phyloP scores from a whole-genome alignment of 2,329 filamentous ascomycete species.

The Hypoxylon sp. region DNA sequence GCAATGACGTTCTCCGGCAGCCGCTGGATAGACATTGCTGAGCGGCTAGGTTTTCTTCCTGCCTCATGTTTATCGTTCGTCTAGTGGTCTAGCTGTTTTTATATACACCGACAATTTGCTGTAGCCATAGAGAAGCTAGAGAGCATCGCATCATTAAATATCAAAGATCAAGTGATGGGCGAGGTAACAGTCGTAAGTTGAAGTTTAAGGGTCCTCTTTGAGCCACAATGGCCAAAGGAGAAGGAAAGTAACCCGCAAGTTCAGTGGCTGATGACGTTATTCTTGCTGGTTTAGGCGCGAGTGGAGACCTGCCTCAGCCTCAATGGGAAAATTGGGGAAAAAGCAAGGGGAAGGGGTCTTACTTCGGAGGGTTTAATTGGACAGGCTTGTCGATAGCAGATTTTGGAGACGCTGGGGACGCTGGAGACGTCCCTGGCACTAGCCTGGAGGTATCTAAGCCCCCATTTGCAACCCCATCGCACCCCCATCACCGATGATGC shows the following conservation, averaged over 20 bases:
- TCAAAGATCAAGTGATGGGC: not conserved
- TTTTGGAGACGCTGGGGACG: conserved; percentile 3
- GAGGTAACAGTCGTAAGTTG: not conserved
- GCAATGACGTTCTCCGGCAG: conserved; percentile 80
- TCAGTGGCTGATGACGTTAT: conserved; percentile 48
- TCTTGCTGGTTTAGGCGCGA: conserved; percentile 6
- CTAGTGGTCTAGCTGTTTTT: not conserved
- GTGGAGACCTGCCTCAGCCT: conserved; percentile 31
- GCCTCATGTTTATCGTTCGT: conserved; percentile 35
- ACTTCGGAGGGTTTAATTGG: conserved; percentile 33
- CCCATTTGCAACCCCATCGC: conserved; percentile 7
- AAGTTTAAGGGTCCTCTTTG: conserved; percentile 13
- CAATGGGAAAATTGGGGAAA: conserved; percentile 17
- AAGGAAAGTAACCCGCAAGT: not conserved
- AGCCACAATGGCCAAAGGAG: conserved; percentile 5
- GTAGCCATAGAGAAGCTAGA: conserved; percentile 2
- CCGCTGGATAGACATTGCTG: conserved; percentile 73
- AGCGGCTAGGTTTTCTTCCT: conserved; percentile 3
- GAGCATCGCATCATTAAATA: not conserved
- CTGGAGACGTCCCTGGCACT: conserved; percentile 9
- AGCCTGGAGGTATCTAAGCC: too few species aligned
- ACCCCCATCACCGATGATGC: conserved; percentile 33
- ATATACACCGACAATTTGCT: not conserved
- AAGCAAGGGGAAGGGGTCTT: conserved; percentile 14
- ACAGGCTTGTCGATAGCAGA: conserved; percentile 26